phyloP scores from a whole-genome alignment of 2,329 filamentous ascomycete species.

The Aaosphaeria arxii region DNA sequence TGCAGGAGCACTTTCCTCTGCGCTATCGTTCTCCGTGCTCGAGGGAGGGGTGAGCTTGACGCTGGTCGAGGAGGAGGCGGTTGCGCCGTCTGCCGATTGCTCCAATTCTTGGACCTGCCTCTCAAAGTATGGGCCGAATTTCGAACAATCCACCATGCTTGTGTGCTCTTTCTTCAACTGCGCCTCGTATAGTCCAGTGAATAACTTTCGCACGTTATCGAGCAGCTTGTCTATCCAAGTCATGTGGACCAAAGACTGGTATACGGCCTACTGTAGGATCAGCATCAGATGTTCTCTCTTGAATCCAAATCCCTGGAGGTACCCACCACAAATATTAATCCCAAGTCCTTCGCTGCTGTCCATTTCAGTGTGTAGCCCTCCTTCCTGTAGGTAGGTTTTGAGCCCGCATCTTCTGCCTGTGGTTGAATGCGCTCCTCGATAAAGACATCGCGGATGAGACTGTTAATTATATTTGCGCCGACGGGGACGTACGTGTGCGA shows the following conservation, averaged over 20 bases:
- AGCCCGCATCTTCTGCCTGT: conserved; percentile 58
- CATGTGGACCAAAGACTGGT: conserved; percentile 89
- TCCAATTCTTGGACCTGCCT: conserved; percentile 84
- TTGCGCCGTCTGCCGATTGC: conserved; percentile 44
- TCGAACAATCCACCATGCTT: conserved; percentile 70
- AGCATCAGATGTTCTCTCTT: not conserved
- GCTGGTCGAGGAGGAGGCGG: conserved; percentile 22
- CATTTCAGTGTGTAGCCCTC: conserved; percentile 96
- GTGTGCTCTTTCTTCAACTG: conserved; percentile 79
- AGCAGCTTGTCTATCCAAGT: conserved; percentile 97
- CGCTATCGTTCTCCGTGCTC: conserved; percentile 47
- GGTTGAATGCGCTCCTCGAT: conserved; percentile 84
- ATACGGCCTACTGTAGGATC: conserved; percentile 69
- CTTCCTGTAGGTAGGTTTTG: conserved; percentile 75
- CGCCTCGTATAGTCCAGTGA: conserved; percentile 84
- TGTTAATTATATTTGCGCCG: conserved; percentile 82
- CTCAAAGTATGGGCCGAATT: conserved; percentile 90
- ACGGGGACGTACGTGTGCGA: conserved; percentile 81
- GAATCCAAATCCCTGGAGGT: not conserved
- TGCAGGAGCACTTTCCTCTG: conserved; percentile 50
- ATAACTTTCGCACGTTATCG: conserved; percentile 90
- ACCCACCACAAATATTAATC: conserved; percentile 88
- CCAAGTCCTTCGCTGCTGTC: conserved; percentile 87
- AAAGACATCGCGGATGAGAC: conserved; percentile 93
- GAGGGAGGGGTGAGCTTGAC: conserved; percentile 53